These are phyloP conservation scores for Thalia dealbata DNA, from an alignment of 176 grass and related monocot species.

Conservation along the genomic window DNA sequence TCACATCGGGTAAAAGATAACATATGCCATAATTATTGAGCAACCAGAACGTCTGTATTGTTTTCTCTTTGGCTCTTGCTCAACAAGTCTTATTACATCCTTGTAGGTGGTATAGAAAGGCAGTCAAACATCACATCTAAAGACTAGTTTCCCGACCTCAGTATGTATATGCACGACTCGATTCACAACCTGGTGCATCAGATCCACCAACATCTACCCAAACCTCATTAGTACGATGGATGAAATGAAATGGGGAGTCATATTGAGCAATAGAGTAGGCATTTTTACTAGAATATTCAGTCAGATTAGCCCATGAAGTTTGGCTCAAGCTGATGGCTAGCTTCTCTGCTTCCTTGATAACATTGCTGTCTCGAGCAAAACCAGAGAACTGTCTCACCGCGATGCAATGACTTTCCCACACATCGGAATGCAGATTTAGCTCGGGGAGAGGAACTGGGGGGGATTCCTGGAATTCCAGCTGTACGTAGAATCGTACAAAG, in stretches of 20 bases:
- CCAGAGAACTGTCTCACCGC: constrained; percentile 58
- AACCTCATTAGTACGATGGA: constrained; percentile 70
- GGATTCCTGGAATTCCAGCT: constrained; percentile 54
- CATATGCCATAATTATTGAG: too few relatives aligned
- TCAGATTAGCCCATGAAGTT: constrained; percentile 52
- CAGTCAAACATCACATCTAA: background rate
- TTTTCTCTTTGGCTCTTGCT: too few relatives aligned
- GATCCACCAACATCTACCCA: constrained; percentile 48
- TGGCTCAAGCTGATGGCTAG: constrained; percentile 51
- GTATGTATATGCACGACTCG: constrained; percentile 33
- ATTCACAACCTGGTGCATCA: constrained; percentile 33
- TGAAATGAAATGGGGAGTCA: constrained; percentile 46
- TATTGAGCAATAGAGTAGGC: constrained; percentile 85
- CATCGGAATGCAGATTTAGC: constrained; percentile 51
- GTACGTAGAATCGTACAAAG: constrained; percentile 54
- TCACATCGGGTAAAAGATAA: too few relatives aligned
- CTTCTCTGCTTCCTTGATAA: constrained; percentile 71
- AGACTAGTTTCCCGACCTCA: constrained; percentile 5
- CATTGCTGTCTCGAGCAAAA: constrained; percentile 49
- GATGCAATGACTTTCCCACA: constrained; percentile 62
- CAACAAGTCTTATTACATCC: background rate
- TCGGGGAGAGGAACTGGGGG: constrained; percentile 72
- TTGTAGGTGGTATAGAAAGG: background rate
- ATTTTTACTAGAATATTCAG: constrained; percentile 28
- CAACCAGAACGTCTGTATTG: too few relatives aligned